phyloP scores from a whole-genome alignment of 1,284 basidiomycete species.

The Trichosporon sp. region DNA sequence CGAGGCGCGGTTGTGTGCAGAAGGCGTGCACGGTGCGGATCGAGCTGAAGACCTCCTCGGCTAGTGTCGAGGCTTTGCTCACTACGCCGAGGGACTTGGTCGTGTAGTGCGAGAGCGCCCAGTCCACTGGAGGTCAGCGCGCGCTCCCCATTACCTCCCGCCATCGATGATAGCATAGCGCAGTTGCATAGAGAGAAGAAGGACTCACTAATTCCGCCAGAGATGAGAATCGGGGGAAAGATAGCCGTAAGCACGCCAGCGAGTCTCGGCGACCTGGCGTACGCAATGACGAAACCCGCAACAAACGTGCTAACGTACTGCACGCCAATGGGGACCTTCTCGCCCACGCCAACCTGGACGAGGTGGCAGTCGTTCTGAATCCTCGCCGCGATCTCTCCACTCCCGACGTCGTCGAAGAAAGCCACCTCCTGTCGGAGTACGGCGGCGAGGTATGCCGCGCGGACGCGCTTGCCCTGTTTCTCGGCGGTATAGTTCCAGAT shows the following conservation, averaged over 20 bases:
- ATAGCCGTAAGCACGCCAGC: conserved; percentile 83
- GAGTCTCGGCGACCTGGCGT: conserved; percentile 68
- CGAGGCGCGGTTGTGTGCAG: conserved; percentile 66
- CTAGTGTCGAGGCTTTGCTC: conserved; percentile 75
- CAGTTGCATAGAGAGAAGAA: no score
- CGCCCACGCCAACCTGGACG: conserved; percentile 79
- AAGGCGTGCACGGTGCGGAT: conserved; percentile 72
- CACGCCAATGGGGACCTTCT: conserved; percentile 63
- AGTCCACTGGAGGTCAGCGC: conserved; percentile 19
- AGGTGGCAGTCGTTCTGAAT: conserved; percentile 71
- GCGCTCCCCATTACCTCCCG: no score
- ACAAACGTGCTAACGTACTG: conserved; percentile 55
- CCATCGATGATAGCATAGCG: not conserved
- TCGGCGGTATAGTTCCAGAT: conserved; percentile 86
- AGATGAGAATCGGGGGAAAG: conserved; percentile 75
- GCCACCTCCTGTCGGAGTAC: conserved; percentile 55
- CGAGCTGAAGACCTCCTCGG: conserved; percentile 77
- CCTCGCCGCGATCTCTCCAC: conserved; percentile 90
- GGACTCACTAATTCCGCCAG: conserved; percentile 51
- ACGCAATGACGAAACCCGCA: conserved; percentile 64
- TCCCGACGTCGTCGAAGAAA: conserved; percentile 87
- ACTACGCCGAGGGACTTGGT: conserved; percentile 62
- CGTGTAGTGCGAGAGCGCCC: conserved; percentile 37
- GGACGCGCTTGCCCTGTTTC: conserved; percentile 69
- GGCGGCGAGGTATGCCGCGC: conserved; percentile 47